Percentiles rank a stretch among this genome's conserved stretches.
Evolutionary conservation across 1,284 basidiomycete genomes (phyloP).

Genomic region (Pseudozyma hubeiensis): DNA sequence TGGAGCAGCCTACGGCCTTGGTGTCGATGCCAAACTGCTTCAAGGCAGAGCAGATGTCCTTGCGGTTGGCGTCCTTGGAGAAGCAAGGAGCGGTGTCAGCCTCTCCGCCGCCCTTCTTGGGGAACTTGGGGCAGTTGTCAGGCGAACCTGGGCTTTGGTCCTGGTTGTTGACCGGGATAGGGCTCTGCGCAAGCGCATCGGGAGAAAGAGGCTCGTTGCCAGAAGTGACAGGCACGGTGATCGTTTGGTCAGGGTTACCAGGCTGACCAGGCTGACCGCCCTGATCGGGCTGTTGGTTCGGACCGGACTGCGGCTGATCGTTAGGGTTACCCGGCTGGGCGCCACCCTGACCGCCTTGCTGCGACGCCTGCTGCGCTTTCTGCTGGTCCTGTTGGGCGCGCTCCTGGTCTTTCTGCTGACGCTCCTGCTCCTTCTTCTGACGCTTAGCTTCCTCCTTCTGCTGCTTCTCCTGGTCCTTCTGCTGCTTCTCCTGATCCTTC

Average conservation of each 20-base stretch:
- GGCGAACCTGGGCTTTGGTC: background rate
- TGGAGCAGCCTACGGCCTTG: slow-evolving; percentile 23
- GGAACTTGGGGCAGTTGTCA: slow-evolving; percentile 44
- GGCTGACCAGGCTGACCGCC: slow-evolving; percentile 5
- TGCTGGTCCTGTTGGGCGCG: slow-evolving; percentile 13
- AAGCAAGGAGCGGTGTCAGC: slow-evolving; percentile 43
- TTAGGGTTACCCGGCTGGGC: background rate
- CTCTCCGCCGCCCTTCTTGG: slow-evolving; percentile 34
- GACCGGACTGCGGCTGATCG: no score
- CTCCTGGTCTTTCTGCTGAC: slow-evolving; percentile 17
- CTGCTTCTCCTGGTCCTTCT: slow-evolving; percentile 13
- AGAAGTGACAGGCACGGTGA: slow-evolving; percentile 2
- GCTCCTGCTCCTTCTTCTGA: slow-evolving; percentile 19
- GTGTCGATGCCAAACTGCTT: slow-evolving; percentile 47
- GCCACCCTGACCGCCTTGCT: slow-evolving; percentile 7
- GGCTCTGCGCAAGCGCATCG: background rate
- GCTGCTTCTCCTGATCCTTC: slow-evolving; percentile 19
- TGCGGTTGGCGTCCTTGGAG: slow-evolving; percentile 24
- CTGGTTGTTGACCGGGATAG: slow-evolving; percentile 8
- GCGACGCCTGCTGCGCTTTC: slow-evolving; percentile 14
- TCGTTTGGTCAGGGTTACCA: background rate
- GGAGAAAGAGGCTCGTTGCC: slow-evolving; percentile 11
- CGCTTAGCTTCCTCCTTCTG: slow-evolving; percentile 12
- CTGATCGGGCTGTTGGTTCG: background rate
- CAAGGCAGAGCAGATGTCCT: slow-evolving; percentile 49